These are phyloP conservation scores for Aspergillus funiculosus DNA, from an alignment of 495 filamentous ascomycete genomes.

Conservation along the genomic window DNA sequence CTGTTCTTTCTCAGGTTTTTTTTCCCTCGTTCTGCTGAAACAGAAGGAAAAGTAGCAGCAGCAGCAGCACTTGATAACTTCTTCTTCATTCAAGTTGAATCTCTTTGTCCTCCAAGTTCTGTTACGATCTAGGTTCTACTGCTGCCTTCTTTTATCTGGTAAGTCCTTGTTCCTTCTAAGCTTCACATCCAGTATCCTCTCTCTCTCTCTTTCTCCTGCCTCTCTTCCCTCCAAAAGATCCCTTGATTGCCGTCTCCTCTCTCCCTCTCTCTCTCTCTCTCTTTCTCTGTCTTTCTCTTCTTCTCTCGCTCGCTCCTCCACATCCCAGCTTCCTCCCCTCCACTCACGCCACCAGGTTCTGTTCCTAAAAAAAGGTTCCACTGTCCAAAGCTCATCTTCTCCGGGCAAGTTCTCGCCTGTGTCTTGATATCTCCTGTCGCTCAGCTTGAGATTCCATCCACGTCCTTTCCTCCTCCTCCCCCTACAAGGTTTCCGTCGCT, in stretches of 20 bases:
- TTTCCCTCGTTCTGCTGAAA: no score
- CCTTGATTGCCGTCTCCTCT: conserved; percentile 15
- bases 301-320: no score
- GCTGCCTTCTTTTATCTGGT: background rate
- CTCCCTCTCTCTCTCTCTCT: background rate
- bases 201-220: conserved; percentile 1
- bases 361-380: conserved; percentile 10
- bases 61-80: no score
- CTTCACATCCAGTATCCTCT: no score
- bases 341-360: conserved; percentile 12
- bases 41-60: background rate
- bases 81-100: background rate
- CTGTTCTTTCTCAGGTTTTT: background rate
- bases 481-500: conserved; percentile 8
- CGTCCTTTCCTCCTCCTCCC: background rate
- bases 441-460: conserved; percentile 5
- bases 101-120: conserved; percentile 3
- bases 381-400: background rate
- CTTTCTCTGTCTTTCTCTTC: conserved; percentile 5
- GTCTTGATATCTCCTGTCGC: background rate
- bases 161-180: no score
- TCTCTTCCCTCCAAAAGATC: conserved; percentile 6
- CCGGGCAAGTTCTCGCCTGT: background rate
- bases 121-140: no score
- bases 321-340: conserved; percentile 5